Conservation (phyloP, 768 basidiomycete species). For the Pleurotus ostreatus region DNA sequence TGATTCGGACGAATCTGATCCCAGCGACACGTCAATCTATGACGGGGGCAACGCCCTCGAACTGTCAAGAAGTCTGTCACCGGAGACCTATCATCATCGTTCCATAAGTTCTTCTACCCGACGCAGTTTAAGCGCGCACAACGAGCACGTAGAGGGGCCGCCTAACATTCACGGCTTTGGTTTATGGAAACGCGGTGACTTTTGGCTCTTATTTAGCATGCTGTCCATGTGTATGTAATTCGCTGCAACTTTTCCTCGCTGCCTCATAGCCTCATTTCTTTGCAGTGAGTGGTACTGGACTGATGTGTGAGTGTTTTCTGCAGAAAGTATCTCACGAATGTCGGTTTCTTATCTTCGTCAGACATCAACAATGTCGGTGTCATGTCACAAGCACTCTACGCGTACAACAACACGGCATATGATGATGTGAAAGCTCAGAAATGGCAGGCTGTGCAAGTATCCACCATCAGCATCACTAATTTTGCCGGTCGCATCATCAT, state of each 20-base stretch:
- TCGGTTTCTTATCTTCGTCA: slow-evolving; percentile 18
- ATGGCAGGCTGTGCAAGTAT: slow-evolving; percentile 85
- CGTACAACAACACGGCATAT: slow-evolving; percentile 55
- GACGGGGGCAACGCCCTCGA: slow-evolving; percentile 10
- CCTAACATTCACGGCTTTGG: slow-evolving; percentile 20
- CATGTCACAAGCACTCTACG: slow-evolving; percentile 65
- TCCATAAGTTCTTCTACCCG: background rate
- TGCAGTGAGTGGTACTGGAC: slow-evolving; percentile 65
- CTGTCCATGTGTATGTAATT: slow-evolving; percentile 52
- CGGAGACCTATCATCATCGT: background rate
- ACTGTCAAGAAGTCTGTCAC: slow-evolving; percentile 1
- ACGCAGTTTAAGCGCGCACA: background rate
- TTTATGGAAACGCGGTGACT: slow-evolving; percentile 18
- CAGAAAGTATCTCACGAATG: background rate
- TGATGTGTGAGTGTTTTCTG: slow-evolving; percentile 57
- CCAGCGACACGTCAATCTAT: slow-evolving; percentile 10
- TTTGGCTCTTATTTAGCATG: slow-evolving; percentile 37
- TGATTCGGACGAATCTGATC: slow-evolving; percentile 1
- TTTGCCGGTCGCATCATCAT: slow-evolving; percentile 75
- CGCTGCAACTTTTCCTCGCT: slow-evolving; percentile 27
- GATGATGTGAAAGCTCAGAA: slow-evolving; percentile 63
- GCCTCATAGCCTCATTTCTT: background rate
- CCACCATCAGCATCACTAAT: slow-evolving; percentile 76
- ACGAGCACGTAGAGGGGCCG: background rate
- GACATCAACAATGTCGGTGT: slow-evolving; percentile 81